Evolutionary conservation across 2,329 filamentous ascomycete genomes (phyloP).

Genomic region (Curvularia verruculosa): DNA sequence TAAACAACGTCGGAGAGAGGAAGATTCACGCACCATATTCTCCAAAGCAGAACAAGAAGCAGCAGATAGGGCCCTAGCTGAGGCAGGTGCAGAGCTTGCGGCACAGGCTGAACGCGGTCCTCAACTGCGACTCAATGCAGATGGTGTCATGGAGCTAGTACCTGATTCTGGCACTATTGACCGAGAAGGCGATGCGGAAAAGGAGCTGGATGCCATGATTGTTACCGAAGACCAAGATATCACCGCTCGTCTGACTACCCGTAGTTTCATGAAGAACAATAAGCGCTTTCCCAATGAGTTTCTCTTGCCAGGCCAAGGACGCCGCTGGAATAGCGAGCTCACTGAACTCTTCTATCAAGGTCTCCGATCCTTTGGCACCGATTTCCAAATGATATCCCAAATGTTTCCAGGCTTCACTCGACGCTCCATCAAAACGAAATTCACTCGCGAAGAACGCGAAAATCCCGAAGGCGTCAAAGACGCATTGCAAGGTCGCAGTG

Average conservation of each 20-base stretch:
- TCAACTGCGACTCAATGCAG: constrained; percentile 62
- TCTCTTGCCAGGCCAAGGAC: constrained; percentile 53
- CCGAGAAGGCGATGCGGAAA: constrained; percentile 67
- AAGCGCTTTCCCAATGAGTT: constrained; percentile 56
- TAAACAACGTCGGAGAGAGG: constrained; percentile 47
- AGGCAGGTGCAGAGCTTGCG: constrained; percentile 21
- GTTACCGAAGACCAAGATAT: constrained; percentile 80
- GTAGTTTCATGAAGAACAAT: constrained; percentile 70
- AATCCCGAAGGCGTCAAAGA: constrained; percentile 68
- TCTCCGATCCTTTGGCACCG: constrained; percentile 77
- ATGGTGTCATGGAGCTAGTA: constrained; percentile 75
- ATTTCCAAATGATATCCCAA: constrained; percentile 79
- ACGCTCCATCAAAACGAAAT: constrained; percentile 80
- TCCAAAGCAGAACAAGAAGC: constrained; percentile 32
- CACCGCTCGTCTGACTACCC: constrained; percentile 71
- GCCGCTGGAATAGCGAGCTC: constrained; percentile 69
- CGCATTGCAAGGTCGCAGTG: constrained; percentile 59
- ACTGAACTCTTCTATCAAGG: constrained; percentile 79
- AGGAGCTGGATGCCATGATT: constrained; percentile 61
- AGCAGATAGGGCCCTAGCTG: constrained; percentile 29
- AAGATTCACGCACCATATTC: constrained; percentile 32
- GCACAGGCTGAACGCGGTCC: constrained; percentile 49
- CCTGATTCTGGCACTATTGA: constrained; percentile 71
- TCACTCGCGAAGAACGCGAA: constrained; percentile 76
- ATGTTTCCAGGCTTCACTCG: constrained; percentile 76